A percentile compares a stretch with the other conserved stretches of the same genome.
phyloP scores from a whole-genome alignment of 441 rosid species.

The Syzygium malaccense region DNA sequence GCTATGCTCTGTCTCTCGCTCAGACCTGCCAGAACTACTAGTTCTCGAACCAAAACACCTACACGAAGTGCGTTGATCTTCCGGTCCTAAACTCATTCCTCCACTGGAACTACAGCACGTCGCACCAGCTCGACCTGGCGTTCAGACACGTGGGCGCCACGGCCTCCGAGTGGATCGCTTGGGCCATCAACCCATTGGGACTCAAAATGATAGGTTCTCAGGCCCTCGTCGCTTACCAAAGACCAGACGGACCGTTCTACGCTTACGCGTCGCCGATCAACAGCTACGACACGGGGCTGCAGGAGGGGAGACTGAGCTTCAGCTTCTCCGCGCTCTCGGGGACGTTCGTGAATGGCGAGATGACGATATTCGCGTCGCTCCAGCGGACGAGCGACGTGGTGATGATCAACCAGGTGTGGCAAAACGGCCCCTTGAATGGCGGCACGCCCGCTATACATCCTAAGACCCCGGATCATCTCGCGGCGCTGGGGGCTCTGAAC shows the following conservation, averaged over 20 bases:
- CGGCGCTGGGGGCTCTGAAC: neutral
- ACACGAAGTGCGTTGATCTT: neutral
- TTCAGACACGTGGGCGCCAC: neutral
- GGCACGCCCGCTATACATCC: neutral
- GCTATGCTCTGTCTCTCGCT: neutral
- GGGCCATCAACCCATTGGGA: constrained; percentile 11
- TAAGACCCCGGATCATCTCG: neutral
- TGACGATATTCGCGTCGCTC: constrained; percentile 2
- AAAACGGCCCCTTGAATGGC: neutral
- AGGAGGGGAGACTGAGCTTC: constrained; percentile 1
- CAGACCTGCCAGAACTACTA: neutral
- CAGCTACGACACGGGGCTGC: neutral
- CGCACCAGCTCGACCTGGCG: neutral
- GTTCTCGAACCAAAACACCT: neutral
- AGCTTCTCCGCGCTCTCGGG: neutral
- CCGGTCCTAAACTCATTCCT: neutral
- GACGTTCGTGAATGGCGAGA: neutral
- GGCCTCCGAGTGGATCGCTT: constrained; percentile 9
- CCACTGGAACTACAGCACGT: neutral
- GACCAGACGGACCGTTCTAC: neutral
- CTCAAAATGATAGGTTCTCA: constrained; percentile 10
- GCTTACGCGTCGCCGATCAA: constrained; percentile 1
- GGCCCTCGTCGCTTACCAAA: constrained; percentile 7
- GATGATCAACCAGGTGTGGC: constrained; percentile 11
- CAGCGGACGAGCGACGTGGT: neutral